Conservation (phyloP, 139 green algal genomes). For the Coccomyxa sp. region DNA sequence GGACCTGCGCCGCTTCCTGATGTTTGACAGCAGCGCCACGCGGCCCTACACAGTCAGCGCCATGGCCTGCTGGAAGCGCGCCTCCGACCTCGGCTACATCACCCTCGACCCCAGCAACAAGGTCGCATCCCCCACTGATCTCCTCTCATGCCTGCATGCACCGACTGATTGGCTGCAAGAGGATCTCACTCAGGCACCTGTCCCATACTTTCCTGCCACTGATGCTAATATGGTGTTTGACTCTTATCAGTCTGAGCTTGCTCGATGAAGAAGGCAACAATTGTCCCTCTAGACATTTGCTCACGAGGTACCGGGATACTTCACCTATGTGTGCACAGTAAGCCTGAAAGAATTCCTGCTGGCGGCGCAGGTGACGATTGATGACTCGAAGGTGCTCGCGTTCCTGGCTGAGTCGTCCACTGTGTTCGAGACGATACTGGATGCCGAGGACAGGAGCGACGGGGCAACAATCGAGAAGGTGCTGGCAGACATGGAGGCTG, state of each 20-base stretch:
- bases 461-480: conserved; percentile 7
- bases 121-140: not conserved
- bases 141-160: not conserved
- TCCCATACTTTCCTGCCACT: too few species aligned
- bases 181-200: too few species aligned
- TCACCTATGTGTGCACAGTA: not conserved
- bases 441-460: conserved; percentile 10
- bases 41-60: conserved; percentile 6
- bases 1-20: conserved; percentile 6
- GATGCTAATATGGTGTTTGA: not conserved
- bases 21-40: conserved; percentile 6
- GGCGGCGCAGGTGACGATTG: conserved; percentile 2
- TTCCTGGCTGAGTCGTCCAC: conserved; percentile 4
- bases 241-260: not conserved
- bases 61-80: conserved; percentile 1
- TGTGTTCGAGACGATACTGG: conserved; percentile 9
- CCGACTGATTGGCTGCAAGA: not conserved
- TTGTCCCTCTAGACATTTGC: not conserved
- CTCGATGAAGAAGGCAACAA: not conserved
- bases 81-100: conserved; percentile 4
- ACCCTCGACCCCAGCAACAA: not conserved
- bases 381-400: conserved; percentile 6
- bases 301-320: not conserved
- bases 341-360: not conserved
- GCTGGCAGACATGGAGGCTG: conserved; percentile 3